Conservation (phyloP, 257 asterid genomes). For the Solanum pennellii region DNA sequence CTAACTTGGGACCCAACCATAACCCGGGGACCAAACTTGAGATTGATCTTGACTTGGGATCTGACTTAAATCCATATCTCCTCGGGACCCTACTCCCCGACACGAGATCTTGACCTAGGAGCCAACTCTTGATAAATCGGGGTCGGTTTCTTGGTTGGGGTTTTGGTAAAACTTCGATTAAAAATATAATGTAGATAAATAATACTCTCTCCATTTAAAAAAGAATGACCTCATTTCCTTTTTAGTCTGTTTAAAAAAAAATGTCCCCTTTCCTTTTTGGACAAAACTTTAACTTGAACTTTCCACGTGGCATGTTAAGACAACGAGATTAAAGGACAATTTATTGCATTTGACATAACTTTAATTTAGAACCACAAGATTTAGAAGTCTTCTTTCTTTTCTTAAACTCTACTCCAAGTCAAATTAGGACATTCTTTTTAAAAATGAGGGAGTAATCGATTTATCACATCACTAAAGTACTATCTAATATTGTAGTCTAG, state of each 20-base stretch:
- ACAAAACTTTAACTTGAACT: no score
- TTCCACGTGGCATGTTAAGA: no score
- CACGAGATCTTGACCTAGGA: background rate
- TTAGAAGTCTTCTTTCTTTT: no score
- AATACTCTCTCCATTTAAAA: no score
- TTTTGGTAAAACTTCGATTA: background rate
- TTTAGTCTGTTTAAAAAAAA: no score
- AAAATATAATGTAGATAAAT: background rate
- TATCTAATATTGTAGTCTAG: background rate
- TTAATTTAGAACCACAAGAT: no score
- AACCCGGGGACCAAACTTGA: fast-evolving
- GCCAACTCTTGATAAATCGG: background rate
- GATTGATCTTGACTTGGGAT: background rate
- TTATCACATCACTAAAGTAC: background rate
- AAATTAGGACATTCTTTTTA: no score
- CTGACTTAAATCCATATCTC: background rate
- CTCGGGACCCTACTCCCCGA: background rate
- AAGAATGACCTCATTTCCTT: no score
- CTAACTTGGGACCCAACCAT: background rate
- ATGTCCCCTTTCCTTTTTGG: no score
- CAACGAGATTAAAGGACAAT: no score
- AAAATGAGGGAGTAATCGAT: background rate
- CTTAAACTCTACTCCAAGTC: no score
- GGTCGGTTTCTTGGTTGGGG: background rate
- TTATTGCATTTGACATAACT: no score